Percentiles rank a stretch among this genome's conserved stretches.
These are phyloP conservation scores for Neurospora pannonica DNA, from an alignment of 495 filamentous ascomycete species.

Conservation along the genomic window DNA sequence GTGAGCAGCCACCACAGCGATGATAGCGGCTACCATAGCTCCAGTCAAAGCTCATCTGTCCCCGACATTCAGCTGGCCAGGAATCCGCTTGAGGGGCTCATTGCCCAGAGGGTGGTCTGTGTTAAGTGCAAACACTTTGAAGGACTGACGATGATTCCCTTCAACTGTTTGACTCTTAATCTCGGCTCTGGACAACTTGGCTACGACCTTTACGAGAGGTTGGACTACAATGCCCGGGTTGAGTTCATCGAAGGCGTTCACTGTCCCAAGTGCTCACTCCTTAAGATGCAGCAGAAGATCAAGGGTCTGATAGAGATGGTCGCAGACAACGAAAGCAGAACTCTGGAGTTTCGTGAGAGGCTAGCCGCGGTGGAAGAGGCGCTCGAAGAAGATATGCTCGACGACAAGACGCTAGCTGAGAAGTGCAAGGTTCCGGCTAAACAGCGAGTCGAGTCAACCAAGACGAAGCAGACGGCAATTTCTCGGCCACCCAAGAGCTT, in stretches of 20 bases:
- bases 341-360: slow-evolving; percentile 30
- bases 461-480: slow-evolving; percentile 81
- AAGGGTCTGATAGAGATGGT: slow-evolving; percentile 24
- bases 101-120: slow-evolving; percentile 86
- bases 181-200: slow-evolving; percentile 44
- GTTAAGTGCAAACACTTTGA: slow-evolving; percentile 77
- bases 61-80: slow-evolving; percentile 17
- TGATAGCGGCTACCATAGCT: slow-evolving; percentile 40
- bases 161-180: slow-evolving; percentile 86
- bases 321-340: slow-evolving; percentile 7
- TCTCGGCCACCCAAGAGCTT: slow-evolving; percentile 71
- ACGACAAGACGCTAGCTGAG: slow-evolving; percentile 61
- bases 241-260: slow-evolving; percentile 82
- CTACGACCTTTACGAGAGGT: slow-evolving; percentile 63
- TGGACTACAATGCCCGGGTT: slow-evolving; percentile 76
- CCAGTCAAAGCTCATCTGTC: slow-evolving; percentile 13
- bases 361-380: slow-evolving; percentile 57
- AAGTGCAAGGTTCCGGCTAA: slow-evolving; percentile 67
- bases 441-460: slow-evolving; percentile 59
- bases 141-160: slow-evolving; percentile 77
- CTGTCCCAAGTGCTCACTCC: slow-evolving; percentile 81
- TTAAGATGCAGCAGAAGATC: slow-evolving; percentile 34
- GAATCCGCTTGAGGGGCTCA: slow-evolving; percentile 73
- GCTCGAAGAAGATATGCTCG: slow-evolving; percentile 69
- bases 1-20: slow-evolving; percentile 35